Percentiles rank a stretch among this genome's conserved stretches.
These are phyloP conservation scores for Boletellus sp. DNA, from an alignment of 768 basidiomycete species.

Conservation along the genomic window DNA sequence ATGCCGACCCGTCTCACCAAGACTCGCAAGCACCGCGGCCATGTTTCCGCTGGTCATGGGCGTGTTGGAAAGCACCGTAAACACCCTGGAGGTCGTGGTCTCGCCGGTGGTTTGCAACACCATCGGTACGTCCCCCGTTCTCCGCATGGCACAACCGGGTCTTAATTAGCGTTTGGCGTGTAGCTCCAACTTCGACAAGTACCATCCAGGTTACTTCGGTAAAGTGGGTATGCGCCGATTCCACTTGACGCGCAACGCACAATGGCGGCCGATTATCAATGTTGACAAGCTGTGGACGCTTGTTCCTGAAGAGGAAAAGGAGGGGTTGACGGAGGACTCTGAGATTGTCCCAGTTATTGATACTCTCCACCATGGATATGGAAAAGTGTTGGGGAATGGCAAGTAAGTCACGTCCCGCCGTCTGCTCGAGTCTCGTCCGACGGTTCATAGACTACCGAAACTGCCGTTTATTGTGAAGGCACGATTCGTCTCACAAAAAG, in stretches of 20 bases:
- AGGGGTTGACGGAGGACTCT: slow-evolving; percentile 65
- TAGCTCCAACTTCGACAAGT: slow-evolving; percentile 97
- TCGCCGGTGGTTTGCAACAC: slow-evolving; percentile 99
- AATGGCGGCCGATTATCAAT: slow-evolving; percentile 97
- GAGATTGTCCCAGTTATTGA: slow-evolving; percentile 95
- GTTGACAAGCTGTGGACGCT: slow-evolving; percentile 96
- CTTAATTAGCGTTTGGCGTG: not conserved
- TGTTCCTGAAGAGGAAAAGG: slow-evolving; percentile 81
- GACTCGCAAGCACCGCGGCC: slow-evolving; percentile 98
- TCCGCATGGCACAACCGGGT: not conserved
- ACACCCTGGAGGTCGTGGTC: slow-evolving; percentile 99
- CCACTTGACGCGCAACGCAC: slow-evolving; percentile 88
- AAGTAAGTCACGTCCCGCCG: slow-evolving; percentile 44
- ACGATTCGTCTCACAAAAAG: slow-evolving; percentile 85
- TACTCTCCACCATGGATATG: slow-evolving; percentile 77
- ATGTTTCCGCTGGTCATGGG: slow-evolving; percentile 99
- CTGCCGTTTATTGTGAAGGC: slow-evolving; percentile 98
- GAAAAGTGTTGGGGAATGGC: slow-evolving; percentile 95
- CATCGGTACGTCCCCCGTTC: slow-evolving; percentile 66
- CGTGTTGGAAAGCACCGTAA: slow-evolving; percentile 99
- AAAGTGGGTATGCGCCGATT: slow-evolving; percentile 99
- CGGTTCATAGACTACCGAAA: slow-evolving; percentile 63
- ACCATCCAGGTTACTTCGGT: slow-evolving; percentile 99
- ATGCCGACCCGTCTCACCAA: slow-evolving; percentile 97
- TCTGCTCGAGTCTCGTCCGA: not conserved